These are phyloP conservation scores for Phytopythium aichiense DNA, from an alignment of 352 stramenopile species.

Conservation along the genomic window DNA sequence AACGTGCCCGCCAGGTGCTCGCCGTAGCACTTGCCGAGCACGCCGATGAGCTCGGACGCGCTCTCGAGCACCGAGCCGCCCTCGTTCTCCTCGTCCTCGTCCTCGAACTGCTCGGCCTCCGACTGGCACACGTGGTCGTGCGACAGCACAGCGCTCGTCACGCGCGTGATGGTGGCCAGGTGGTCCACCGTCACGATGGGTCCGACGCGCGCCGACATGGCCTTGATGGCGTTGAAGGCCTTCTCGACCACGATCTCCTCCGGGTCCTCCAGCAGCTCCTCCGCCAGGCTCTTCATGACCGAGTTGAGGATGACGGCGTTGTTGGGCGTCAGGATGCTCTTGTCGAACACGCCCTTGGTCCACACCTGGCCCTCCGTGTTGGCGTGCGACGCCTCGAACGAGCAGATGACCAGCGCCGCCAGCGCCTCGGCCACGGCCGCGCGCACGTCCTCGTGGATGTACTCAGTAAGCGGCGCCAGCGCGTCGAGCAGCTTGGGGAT, in stretches of 20 bases:
- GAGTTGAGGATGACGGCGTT: conserved; percentile 72
- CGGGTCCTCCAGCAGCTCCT: conserved; percentile 76
- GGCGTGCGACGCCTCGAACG: conserved; percentile 77
- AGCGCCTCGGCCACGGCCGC: conserved; percentile 74
- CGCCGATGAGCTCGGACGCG: conserved; percentile 92
- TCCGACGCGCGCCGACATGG: conserved; percentile 93
- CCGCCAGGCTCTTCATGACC: conserved; percentile 73
- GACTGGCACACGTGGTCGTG: conserved; percentile 92
- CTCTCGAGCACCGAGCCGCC: conserved; percentile 92
- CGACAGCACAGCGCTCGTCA: conserved; percentile 83
- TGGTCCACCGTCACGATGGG: conserved; percentile 89
- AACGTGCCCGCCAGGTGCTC: conserved; percentile 90
- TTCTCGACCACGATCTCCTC: conserved; percentile 93
- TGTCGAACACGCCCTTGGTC: conserved; percentile 82
- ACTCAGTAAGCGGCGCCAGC: conserved; percentile 75
- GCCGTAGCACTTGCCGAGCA: conserved; percentile 93
- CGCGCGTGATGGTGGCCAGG: conserved; percentile 83
- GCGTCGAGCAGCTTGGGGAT: conserved; percentile 81
- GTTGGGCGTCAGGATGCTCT: conserved; percentile 71
- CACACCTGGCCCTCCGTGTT: conserved; percentile 79
- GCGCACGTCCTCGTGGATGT: conserved; percentile 87
- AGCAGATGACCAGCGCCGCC: conserved; percentile 78
- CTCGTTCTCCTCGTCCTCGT: conserved; percentile 89
- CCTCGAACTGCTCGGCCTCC: conserved; percentile 84
- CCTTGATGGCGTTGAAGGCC: conserved; percentile 94